Conservation (phyloP, 306 rosid genomes). For the Quercus robur region DNA sequence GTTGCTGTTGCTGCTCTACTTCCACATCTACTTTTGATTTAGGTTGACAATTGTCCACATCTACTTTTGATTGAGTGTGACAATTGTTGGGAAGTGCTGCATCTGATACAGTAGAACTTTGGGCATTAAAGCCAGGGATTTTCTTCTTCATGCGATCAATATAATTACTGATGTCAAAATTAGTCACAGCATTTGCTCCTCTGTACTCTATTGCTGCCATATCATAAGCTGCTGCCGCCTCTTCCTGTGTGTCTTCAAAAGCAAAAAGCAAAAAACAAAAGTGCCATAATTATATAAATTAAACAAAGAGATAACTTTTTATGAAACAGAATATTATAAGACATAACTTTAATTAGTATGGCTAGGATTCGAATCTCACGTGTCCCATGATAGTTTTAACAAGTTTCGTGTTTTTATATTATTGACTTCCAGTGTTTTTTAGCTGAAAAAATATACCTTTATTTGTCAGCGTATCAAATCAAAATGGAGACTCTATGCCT, state of each 20-base stretch:
- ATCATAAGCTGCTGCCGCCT: constrained; percentile 93
- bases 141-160: constrained; percentile 34
- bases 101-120: not conserved
- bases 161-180: constrained; percentile 74
- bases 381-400: constrained; percentile 16
- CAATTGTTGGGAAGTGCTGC: constrained; percentile 15
- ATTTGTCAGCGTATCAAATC: not conserved
- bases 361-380: constrained; percentile 33
- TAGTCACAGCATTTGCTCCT: constrained; percentile 88
- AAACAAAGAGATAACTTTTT: constrained; percentile 26
- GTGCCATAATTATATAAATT: not conserved
- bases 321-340: constrained; percentile 21
- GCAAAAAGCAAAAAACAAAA: not conserved
- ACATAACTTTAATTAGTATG: constrained; percentile 4
- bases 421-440: not conserved
- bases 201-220: constrained; percentile 84
- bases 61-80: constrained; percentile 18
- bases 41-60: constrained; percentile 9
- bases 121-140: constrained; percentile 1
- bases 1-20: constrained; percentile 4
- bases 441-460: not conserved
- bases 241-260: constrained; percentile 79
- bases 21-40: constrained; percentile 23
- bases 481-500: not conserved
- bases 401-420: not conserved